Conservation (phyloP, 768 basidiomycete species). For the Rhizopogon sp. region DNA sequence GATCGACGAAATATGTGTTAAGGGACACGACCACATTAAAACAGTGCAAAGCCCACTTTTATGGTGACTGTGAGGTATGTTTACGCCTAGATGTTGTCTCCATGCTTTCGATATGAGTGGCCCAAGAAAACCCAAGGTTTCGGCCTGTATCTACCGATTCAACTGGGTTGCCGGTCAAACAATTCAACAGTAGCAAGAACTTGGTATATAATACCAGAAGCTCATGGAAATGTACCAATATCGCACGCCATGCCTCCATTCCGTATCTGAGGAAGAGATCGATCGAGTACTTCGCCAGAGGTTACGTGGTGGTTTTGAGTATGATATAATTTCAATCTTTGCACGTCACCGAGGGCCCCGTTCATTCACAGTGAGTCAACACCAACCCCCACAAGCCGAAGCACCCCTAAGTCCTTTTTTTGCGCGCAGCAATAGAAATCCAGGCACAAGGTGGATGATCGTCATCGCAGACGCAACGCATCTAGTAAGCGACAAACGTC, state of each 20-base stretch:
- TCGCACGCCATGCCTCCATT: slow-evolving; percentile 5
- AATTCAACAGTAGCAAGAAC: slow-evolving; percentile 28
- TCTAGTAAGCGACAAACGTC: background rate
- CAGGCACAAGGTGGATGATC: slow-evolving; percentile 2
- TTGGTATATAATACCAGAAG: slow-evolving; percentile 41
- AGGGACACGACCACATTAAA: slow-evolving; percentile 51
- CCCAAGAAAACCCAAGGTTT: slow-evolving; percentile 53
- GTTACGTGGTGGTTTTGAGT: slow-evolving; percentile 9
- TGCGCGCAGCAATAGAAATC: slow-evolving; percentile 17
- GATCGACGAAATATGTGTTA: slow-evolving; percentile 68
- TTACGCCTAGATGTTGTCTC: slow-evolving; percentile 62
- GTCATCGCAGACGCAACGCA: slow-evolving; percentile 14
- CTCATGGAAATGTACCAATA: slow-evolving; percentile 31
- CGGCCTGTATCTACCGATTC: slow-evolving; percentile 62
- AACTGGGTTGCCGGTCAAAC: slow-evolving; percentile 81
- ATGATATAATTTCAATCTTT: slow-evolving; percentile 12
- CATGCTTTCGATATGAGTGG: slow-evolving; percentile 57
- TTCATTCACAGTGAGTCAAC: background rate
- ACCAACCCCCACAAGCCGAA: slow-evolving; percentile 16
- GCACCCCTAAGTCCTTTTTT: slow-evolving; percentile 32
- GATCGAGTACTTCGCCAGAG: slow-evolving; percentile 22
- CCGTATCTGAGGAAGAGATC: slow-evolving; percentile 23
- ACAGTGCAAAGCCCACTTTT: slow-evolving; percentile 85
- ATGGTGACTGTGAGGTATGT: slow-evolving; percentile 76
- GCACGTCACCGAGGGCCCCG: slow-evolving; percentile 16